Conservation (phyloP, 768 basidiomycete species). For the Mycena chlorophos region DNA sequence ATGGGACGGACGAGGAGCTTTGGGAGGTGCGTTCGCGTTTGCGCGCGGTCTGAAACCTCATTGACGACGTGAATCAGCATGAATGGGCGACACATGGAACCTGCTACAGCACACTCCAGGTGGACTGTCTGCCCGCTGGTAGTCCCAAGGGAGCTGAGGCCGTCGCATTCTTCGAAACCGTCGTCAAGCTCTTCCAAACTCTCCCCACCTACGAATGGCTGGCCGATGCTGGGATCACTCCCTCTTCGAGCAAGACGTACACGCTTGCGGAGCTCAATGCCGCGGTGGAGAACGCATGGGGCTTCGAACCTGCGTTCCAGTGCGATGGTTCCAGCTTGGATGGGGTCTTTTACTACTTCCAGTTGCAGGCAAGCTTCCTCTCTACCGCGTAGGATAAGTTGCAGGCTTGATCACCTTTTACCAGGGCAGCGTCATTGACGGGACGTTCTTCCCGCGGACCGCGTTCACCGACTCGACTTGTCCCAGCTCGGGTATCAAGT, state of each 20-base stretch:
- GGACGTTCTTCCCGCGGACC: conserved; percentile 51
- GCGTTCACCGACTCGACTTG: conserved; percentile 42
- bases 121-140: conserved; percentile 58
- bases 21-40: conserved; percentile 45
- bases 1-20: conserved; percentile 61
- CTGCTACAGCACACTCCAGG: conserved; percentile 56
- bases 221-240: conserved; percentile 52
- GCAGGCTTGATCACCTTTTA: no score
- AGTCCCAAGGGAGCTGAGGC: conserved; percentile 61
- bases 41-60: background rate
- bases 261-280: conserved; percentile 39
- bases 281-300: conserved; percentile 45
- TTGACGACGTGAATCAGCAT: conserved; percentile 36
- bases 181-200: conserved; percentile 28
- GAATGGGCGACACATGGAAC: conserved; percentile 75
- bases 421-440: conserved; percentile 57
- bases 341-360: conserved; percentile 55
- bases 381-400: no score
- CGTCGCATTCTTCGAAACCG: background rate
- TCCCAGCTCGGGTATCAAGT: conserved; percentile 45
- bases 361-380: conserved; percentile 55
- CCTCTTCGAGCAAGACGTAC: conserved; percentile 43
- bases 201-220: conserved; percentile 62
- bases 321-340: conserved; percentile 42
- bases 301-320: conserved; percentile 47